A percentile compares a stretch with the other conserved stretches of the same genome.
These are phyloP conservation scores for Chalara sp. DNA, from an alignment of 2,329 filamentous ascomycete species.

Conservation along the genomic window DNA sequence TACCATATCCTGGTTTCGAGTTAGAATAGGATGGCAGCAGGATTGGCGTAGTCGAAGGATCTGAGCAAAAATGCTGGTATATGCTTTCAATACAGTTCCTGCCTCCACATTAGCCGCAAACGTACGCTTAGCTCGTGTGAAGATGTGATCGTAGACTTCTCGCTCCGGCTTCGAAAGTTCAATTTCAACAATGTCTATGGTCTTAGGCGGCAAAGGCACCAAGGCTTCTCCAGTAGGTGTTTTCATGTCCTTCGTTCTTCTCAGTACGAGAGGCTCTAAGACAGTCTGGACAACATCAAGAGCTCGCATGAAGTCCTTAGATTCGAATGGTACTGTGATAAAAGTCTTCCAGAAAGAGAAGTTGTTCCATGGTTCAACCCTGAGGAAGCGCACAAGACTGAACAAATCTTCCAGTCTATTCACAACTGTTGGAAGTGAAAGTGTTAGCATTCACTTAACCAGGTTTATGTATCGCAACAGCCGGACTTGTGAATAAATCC, in stretches of 20 bases:
- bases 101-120: conserved; percentile 84
- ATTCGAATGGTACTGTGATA: conserved; percentile 95
- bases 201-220: conserved; percentile 75
- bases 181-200: conserved; percentile 78
- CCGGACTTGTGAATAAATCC: no score
- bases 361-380: conserved; percentile 96
- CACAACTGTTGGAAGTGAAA: conserved; percentile 45
- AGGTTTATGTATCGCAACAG: no score
- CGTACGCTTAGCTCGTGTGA: conserved; percentile 70
- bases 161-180: conserved; percentile 79
- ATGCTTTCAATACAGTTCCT: conserved; percentile 90
- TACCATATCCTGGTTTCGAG: conserved; percentile 76
- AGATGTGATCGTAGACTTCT: conserved; percentile 90
- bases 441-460: no score
- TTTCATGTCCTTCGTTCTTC: conserved; percentile 96
- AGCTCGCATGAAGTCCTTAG: conserved; percentile 86
- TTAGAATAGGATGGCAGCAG: conserved; percentile 88
- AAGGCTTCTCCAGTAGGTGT: conserved; percentile 78
- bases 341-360: conserved; percentile 99
- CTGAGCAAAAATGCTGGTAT: conserved; percentile 95
- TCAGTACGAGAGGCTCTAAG: conserved; percentile 87
- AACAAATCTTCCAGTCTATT: conserved; percentile 94
- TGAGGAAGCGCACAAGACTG: conserved; percentile 83
- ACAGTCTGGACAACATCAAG: conserved; percentile 97
- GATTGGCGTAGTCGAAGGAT: conserved; percentile 88